Evolutionary conservation across 2,329 filamentous ascomycete species (phyloP), one percentile per base, ranked within the genome.

Genomic region (Podosphaera leucotricha): DNA sequence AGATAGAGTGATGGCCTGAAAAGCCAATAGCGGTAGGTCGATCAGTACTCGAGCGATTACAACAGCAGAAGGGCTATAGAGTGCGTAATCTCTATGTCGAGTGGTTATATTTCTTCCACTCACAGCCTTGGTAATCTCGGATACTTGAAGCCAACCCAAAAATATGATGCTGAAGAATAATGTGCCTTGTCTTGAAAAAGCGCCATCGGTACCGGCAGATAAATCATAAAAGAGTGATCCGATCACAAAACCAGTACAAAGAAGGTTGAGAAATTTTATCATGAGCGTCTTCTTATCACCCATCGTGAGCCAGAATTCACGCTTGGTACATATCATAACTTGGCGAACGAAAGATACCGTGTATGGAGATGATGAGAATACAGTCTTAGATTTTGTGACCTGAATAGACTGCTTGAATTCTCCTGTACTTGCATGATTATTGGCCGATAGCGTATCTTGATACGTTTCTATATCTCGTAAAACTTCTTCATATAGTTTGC

Each of bases 121-220:
- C 80, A 90, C 87, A 1, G 78, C 80, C 10, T 70, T 68, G 0
- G 70, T 78, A 0, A 92, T 62, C 58, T 92, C 83, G 0, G 77
- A 72, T 55, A 90, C 86, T 20, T 83, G 80, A 55, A 84, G 77
- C 60, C 92, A 87, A n/a, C 80, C 79, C 58, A 87, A 87, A 67
- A 87, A 87, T 3, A 92, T 62, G 1, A 92, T 69, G 19, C 79
- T 66, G 44, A 85, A 74, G 62, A 92, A 92, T 43, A 92, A 65
- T 1, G 87, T 70, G 64, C 82, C 83, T 49, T 82, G 82, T 57
- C 83, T 75, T 51, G 77, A 80, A 60, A 90, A 92, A 2, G 81
- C 80, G 35, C 77, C 81, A 26, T 72, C 72, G 1, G 72, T 75
- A 0, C 67, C 75, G 43, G 72, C 60, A 1, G 74, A 73, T 28